Conservation (phyloP, 352 stramenopile genomes). For the Phytopythium sindhum region DNA sequence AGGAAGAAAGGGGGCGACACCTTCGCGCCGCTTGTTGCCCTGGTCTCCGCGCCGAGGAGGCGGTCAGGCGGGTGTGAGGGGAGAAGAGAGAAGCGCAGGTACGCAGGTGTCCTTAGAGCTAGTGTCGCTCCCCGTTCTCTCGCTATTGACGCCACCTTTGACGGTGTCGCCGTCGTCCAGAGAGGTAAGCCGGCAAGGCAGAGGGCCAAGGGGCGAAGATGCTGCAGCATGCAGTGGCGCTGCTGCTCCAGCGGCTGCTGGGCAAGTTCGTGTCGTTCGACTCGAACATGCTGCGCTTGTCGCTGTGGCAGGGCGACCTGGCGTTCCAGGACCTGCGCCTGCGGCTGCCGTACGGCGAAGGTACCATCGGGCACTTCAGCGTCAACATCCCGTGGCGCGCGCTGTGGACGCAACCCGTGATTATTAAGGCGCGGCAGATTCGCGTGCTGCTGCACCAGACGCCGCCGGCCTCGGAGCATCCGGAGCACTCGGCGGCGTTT, state of each 20-base stretch:
- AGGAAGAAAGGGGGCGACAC: constrained; percentile 1
- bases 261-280: constrained; percentile 89
- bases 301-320: constrained; percentile 83
- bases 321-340: constrained; percentile 82
- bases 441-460: constrained; percentile 69
- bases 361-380: constrained; percentile 69
- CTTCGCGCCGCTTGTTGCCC: not conserved
- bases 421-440: constrained; percentile 72
- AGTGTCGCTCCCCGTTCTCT: not conserved
- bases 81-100: not conserved
- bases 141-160: not conserved
- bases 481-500: constrained; percentile 12
- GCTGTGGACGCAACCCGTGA: constrained; percentile 79
- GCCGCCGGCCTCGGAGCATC: constrained; percentile 15
- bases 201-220: constrained; percentile 25
- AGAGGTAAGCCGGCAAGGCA: not conserved
- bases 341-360: constrained; percentile 73
- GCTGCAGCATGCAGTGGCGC: constrained; percentile 77
- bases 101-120: not conserved
- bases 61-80: not conserved
- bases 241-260: constrained; percentile 84
- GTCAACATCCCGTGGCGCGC: constrained; percentile 84
- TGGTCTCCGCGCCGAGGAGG: not conserved
- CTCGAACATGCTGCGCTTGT: constrained; percentile 78
- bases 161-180: not conserved